These are phyloP conservation scores for Platismatia glauca DNA, from an alignment of 495 filamentous ascomycete species.

Conservation along the genomic window DNA sequence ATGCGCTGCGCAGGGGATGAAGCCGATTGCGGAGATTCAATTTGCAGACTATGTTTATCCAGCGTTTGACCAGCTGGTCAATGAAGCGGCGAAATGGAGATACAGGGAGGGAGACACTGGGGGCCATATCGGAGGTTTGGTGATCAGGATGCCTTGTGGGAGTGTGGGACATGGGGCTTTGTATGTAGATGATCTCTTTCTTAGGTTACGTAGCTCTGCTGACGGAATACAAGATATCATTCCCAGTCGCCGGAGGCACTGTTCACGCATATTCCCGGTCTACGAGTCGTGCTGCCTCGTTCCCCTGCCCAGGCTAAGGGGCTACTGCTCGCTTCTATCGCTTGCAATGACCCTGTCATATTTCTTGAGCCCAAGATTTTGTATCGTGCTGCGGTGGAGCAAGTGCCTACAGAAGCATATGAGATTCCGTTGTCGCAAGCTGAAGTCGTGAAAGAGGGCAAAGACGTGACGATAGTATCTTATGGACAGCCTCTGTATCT, in stretches of 20 bases:
- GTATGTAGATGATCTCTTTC: conserved; percentile 34
- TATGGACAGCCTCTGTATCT: conserved; percentile 91
- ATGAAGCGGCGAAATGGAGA: conserved; percentile 88
- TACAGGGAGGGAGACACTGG: conserved; percentile 73
- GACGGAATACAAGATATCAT: conserved; percentile 55
- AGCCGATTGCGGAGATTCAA: conserved; percentile 90
- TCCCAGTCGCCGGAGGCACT: conserved; percentile 88
- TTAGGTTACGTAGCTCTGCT: conserved; percentile 12
- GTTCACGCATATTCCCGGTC: conserved; percentile 85
- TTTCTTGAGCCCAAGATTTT: conserved; percentile 97
- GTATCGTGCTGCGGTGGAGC: conserved; percentile 90
- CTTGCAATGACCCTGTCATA: conserved; percentile 78
- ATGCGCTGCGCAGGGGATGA: conserved; percentile 82
- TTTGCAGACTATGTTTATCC: conserved; percentile 98
- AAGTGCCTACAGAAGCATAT: conserved; percentile 79
- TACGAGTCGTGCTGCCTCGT: conserved; percentile 83
- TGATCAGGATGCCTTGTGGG: conserved; percentile 89
- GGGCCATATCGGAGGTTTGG: conserved; percentile 64
- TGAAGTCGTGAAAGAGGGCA: conserved; percentile 76
- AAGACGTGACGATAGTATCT: conserved; percentile 76
- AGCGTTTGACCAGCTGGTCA: conserved; percentile 95
- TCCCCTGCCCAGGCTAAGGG: conserved; percentile 91
- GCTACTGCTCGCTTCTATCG: conserved; percentile 64
- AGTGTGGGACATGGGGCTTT: conserved; percentile 93
- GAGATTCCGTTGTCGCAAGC: conserved; percentile 80